Conservation (phyloP, 768 basidiomycete genomes). For the Pholiota conissans region DNA sequence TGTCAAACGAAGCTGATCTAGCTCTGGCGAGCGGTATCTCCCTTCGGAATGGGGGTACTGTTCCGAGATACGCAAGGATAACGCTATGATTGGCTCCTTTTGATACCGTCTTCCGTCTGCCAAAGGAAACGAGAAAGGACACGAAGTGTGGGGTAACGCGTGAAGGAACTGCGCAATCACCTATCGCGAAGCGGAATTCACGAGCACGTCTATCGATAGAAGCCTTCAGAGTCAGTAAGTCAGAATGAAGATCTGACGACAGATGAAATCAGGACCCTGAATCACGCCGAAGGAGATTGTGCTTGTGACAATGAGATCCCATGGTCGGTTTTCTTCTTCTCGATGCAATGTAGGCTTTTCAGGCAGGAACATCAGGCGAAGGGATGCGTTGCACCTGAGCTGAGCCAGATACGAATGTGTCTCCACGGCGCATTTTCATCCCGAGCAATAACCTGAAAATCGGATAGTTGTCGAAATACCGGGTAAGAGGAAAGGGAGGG, state of each 20-base stretch:
- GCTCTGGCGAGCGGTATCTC: neutral
- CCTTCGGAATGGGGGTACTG: neutral
- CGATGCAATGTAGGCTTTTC: constrained; percentile 8
- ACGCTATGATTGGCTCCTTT: neutral
- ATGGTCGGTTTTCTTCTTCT: neutral
- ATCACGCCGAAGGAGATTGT: constrained; percentile 8
- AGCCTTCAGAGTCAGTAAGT: constrained; percentile 4
- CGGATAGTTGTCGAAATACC: constrained; percentile 8
- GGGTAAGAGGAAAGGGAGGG: constrained; percentile 2
- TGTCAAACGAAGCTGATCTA: neutral
- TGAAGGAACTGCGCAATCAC: constrained; percentile 20
- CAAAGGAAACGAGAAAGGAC: constrained; percentile 5
- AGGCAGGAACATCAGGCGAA: constrained; percentile 2
- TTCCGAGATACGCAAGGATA: neutral
- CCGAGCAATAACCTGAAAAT: constrained; percentile 8
- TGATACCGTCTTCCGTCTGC: constrained; percentile 2
- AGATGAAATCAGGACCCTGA: constrained; percentile 13
- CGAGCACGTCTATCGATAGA: constrained; percentile 10
- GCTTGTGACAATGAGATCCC: constrained; percentile 1
- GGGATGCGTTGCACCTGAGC: neutral
- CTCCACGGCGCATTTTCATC: constrained; percentile 13
- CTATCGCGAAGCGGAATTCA: constrained; percentile 13
- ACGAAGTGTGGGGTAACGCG: constrained; percentile 18
- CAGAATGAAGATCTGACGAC: constrained; percentile 20
- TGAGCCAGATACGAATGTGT: constrained; percentile 1